Evolutionary conservation across 345 rosid genomes (phyloP).

Genomic region (Mercurialis annua): DNA sequence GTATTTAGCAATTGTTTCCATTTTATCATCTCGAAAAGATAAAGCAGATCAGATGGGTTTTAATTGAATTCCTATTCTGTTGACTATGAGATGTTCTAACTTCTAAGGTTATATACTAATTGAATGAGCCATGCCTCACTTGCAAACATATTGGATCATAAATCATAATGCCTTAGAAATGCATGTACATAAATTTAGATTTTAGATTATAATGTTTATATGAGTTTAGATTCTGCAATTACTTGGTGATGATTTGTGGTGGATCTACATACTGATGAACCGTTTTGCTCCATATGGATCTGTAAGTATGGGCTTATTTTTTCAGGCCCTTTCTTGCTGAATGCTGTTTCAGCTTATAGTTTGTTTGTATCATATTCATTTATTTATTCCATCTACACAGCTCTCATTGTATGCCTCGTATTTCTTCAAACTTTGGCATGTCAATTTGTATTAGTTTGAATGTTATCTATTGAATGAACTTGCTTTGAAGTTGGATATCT

Average conservation of each 20-base stretch:
- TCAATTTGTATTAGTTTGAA: neutral
- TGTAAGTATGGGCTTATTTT: neutral
- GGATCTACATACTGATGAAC: neutral
- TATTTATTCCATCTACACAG: neutral
- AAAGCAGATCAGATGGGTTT: slow-evolving; percentile 9
- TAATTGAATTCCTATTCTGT: neutral
- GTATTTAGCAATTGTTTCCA: neutral
- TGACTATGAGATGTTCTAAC: neutral
- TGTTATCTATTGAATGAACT: neutral
- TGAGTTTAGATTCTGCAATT: neutral
- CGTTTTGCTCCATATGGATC: neutral
- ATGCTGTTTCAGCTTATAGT: neutral
- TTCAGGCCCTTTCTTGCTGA: neutral
- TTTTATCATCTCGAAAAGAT: slow-evolving; percentile 1
- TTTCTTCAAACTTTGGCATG: neutral
- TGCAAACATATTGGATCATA: neutral
- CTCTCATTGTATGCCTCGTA: neutral
- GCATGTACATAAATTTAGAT: neutral
- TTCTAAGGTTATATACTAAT: neutral
- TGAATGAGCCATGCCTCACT: neutral
- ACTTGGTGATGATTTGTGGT: neutral
- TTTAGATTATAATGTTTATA: neutral
- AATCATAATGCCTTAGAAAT: neutral
- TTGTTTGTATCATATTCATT: neutral
- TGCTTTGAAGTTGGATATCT: neutral